phyloP scores from a whole-genome alignment of 2,329 filamentous ascomycete species.

The Aureobasidium sp. region DNA sequence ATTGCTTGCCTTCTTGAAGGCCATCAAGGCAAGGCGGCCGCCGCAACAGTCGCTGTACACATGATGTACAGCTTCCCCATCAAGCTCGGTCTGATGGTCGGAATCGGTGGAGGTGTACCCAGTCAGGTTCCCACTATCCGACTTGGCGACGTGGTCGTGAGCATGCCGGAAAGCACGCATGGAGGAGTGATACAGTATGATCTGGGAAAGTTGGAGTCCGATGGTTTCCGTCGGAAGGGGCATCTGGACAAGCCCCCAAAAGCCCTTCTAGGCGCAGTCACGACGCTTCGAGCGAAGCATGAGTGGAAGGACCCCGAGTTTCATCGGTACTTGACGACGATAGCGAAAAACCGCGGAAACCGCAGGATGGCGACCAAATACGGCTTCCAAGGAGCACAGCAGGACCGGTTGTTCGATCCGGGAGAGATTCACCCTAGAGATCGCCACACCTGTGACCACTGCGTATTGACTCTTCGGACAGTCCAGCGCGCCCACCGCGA shows the following conservation, averaged over 20 bases:
- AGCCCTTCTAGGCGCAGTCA: conserved; percentile 29
- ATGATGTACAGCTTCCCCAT: conserved; percentile 24
- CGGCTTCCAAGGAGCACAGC: neutral
- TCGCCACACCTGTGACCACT: no score
- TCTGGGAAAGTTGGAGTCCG: conserved; percentile 25
- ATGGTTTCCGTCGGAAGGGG: conserved; percentile 24
- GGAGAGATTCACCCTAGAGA: no score
- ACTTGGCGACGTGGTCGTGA: conserved; percentile 32
- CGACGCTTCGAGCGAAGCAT: conserved; percentile 28
- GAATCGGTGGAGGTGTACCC: conserved; percentile 30
- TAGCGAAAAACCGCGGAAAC: neutral
- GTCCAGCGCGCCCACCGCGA: no score
- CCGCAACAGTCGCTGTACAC: conserved; percentile 23
- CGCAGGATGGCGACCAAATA: neutral
- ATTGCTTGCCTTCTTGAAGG: conserved; percentile 27
- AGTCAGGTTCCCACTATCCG: no score
- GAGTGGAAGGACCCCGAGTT: neutral
- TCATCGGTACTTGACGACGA: neutral
- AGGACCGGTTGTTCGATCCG: neutral
- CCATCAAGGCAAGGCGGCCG: conserved; percentile 22
- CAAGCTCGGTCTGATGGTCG: conserved; percentile 28
- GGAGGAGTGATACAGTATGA: conserved; percentile 33
- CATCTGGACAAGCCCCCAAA: conserved; percentile 26
- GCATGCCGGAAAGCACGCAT: conserved; percentile 24
- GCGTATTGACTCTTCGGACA: no score